Base-by-base conservation (phyloP, 495 filamentous ascomycete genomes). In the Penicillium turbatum region DNA sequence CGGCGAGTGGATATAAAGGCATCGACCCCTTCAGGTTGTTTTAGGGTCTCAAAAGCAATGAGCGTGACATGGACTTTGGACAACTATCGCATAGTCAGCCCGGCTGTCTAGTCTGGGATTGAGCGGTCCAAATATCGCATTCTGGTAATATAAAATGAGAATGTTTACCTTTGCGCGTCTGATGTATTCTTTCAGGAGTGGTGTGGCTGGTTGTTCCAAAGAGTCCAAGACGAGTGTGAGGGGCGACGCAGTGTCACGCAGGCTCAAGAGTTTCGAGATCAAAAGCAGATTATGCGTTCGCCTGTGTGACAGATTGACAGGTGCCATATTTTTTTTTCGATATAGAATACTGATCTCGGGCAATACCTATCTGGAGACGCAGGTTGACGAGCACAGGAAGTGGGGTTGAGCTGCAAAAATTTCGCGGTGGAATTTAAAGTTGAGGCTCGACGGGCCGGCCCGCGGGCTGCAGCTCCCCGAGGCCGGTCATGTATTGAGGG, bases 211-310 rank as follows among this genome's bases (percentile, higher is more conserved):
- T 70, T 96, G 92, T 69, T 95, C 91, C 35, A 96, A 68, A 13
- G 81, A 87, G 71, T 97, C 92, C 48, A 93, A 75, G 7, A 97
- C 70, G 26, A 97, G 69, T 0, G 92, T 96, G 42, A 97, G 83
- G 1, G 91, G 92, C 27, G 90, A 95, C 2, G 85, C 85, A 17
- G 80, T 85, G 64, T 95, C 90, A 30, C 88, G 76, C 12, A 88
- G 71, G 57, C 82, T 85, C 46, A 97, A 77, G 2, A 97, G 73
- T 54, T 92, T 92, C 48, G 90, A 89, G 35, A 97, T 84, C 1
- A 96, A 73, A 6, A 96, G 83, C 40, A 96, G 68, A 71, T 90
- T 92, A 71, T 97, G 92, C 21, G 88, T 88, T 41, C 90, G 81
- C 6, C 88, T 80, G 61, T 93, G 87, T 21, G 82, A 79, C 37